phyloP scores from a whole-genome alignment of 306 rosid genomes.

The Betula pendula region DNA sequence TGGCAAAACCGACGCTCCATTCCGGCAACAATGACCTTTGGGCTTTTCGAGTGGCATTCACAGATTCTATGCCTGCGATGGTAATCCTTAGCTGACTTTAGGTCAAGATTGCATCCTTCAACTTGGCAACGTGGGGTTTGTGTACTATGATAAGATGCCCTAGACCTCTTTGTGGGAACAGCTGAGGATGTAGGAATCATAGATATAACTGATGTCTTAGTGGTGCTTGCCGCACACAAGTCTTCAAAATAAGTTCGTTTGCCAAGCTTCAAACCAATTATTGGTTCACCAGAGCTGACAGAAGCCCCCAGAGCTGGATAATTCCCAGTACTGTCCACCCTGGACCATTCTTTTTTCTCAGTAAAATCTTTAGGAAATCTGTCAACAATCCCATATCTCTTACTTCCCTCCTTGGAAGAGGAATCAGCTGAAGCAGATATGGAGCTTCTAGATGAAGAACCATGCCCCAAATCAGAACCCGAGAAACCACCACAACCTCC shows the following conservation, averaged over 20 bases:
- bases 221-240: conserved; percentile 41
- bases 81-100: conserved; percentile 72
- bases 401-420: conserved; percentile 65
- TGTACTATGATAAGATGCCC: conserved; percentile 43
- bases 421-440: conserved; percentile 77
- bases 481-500: conserved; percentile 51
- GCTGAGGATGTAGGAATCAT: conserved; percentile 32
- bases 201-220: conserved; percentile 44
- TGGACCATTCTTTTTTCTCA: conserved; percentile 46
- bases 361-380: conserved; percentile 48
- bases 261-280: conserved; percentile 86
- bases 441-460: conserved; percentile 60
- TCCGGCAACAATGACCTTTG: conserved; percentile 68
- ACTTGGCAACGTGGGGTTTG: conserved; percentile 71
- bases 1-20: conserved; percentile 89
- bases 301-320: conserved; percentile 49
- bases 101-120: conserved; percentile 84
- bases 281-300: conserved; percentile 66
- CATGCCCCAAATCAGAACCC: conserved; percentile 54
- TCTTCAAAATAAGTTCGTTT: conserved; percentile 78
- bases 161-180: conserved; percentile 48
- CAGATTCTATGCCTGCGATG: conserved; percentile 90
- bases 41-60: conserved; percentile 77
- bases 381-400: conserved; percentile 46
- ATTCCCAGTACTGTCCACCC: conserved; percentile 39